These are phyloP conservation scores for Arxiozyma telluris DNA, from an alignment of 1,139 yeast genomes.

Conservation along the genomic window DNA sequence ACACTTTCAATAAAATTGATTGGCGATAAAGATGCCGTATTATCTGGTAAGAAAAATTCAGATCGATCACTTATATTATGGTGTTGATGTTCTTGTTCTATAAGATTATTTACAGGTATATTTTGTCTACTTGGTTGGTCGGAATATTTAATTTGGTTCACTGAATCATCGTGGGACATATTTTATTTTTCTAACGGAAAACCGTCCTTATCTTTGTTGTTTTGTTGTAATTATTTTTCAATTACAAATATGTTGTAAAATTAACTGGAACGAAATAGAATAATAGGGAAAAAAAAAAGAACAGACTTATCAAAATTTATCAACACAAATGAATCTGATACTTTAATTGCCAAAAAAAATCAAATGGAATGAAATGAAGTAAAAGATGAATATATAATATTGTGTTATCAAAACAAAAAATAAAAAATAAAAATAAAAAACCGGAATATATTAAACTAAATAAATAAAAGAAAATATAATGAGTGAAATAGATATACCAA, in stretches of 20 bases:
- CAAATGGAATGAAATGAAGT: too few species aligned
- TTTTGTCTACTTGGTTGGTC: background rate
- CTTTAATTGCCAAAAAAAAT: too few species aligned
- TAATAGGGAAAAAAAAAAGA: too few species aligned
- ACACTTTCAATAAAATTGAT: background rate
- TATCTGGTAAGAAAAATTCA: background rate
- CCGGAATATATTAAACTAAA: too few species aligned
- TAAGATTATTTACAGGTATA: background rate
- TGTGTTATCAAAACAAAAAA: background rate
- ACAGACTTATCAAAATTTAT: too few species aligned
- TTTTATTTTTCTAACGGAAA: too few species aligned
- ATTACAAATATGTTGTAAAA: background rate
- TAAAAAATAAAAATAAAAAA: too few species aligned
- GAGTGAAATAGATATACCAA: background rate
- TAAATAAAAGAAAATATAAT: too few species aligned
- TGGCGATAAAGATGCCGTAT: background rate
- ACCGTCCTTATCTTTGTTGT: background rate
- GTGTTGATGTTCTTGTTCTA: background rate
- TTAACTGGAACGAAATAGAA: background rate
- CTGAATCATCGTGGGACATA: background rate
- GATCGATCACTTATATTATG: background rate
- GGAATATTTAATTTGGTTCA: background rate
- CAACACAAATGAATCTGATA: too few species aligned
- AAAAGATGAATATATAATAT: background rate
- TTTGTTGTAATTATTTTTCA: background rate